Base-by-base conservation (phyloP, 2,329 filamentous ascomycete genomes). In the Calonectria multiphialidica region DNA sequence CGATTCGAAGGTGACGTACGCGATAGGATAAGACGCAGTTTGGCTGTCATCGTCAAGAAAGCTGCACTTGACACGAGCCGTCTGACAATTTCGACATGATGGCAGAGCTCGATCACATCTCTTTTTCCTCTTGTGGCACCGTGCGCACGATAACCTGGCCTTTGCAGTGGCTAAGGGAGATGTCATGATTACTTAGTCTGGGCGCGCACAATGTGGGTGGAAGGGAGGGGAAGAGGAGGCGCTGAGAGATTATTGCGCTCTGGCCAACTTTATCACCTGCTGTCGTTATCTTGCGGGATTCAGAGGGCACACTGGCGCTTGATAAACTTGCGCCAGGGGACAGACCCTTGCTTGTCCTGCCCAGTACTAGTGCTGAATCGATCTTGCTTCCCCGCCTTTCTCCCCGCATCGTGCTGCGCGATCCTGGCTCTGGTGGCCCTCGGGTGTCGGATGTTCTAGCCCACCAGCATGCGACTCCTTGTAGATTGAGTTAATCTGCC, bases 121-220 rank as follows among this genome's bases (percentile, higher is more conserved):
- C 79, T 87, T 87, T 75, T 86, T 87, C 25, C 85, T 76, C 53
- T 81, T 81, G 72, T 86, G 83, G 67, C 85, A 86, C 15, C 85
- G 79, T 28, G 81, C 78, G 72, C 84, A 86, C 9, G 83, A 85
- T 9, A 76, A 68, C 55, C 77, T 40, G 7, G 78, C 77, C 45
- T 71, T 57, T 13, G 50, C 67, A 2, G 62, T 49, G 12, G 55
- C 37, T 15, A 37, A 7, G 10, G 63, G 68, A 28, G 67, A 45
- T n/a, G 68, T 23, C 71, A 73, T 73, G 12, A 10, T 45, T 16
- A 13, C n/a, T 35, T 30, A 18, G 35, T 21, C 16, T 25, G 53
- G 53, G 33, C 53, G n/a, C 37, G 53, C 53, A 37, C 33, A 40
- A 25, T 40, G 28, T 21, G 10, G 16, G 53, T 23, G 12, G n/a